Conservation (phyloP, 2,329 filamentous ascomycete species). For the Macroventuria anomochaeta region DNA sequence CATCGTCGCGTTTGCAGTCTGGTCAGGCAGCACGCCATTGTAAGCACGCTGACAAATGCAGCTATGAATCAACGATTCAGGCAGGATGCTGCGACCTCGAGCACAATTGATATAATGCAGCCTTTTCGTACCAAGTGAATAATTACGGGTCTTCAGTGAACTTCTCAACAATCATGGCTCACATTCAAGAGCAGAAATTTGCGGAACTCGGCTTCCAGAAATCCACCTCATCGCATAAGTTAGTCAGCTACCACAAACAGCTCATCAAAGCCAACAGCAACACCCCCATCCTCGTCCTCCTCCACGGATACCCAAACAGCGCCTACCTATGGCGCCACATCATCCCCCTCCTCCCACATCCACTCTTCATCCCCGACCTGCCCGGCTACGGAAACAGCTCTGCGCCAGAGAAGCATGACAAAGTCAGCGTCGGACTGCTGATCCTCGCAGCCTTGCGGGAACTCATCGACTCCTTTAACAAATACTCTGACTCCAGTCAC, state of each 20-base stretch:
- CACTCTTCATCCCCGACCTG: constrained; percentile 40
- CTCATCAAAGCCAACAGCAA: constrained; percentile 27
- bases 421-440: constrained; percentile 32
- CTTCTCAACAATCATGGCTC: constrained; percentile 1
- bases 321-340: constrained; percentile 42
- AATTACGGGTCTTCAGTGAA: too few species aligned
- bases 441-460: constrained; percentile 32
- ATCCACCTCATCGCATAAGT: constrained; percentile 7
- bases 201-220: neutral
- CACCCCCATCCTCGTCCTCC: constrained; percentile 38
- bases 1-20: too few species aligned
- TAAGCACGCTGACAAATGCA: constrained; percentile 8
- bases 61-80: neutral
- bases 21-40: neutral
- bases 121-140: too few species aligned
- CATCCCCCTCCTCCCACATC: constrained; percentile 35
- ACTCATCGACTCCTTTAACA: constrained; percentile 9
- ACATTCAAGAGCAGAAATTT: constrained; percentile 1
- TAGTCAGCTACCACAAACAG: constrained; percentile 33
- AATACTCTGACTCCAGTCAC: too few species aligned
- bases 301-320: constrained; percentile 44
- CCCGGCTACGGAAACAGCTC: constrained; percentile 42
- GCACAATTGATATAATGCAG: too few species aligned
- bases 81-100: neutral
- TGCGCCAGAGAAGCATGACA: constrained; percentile 33